Base-by-base conservation (phyloP, 2,329 filamentous ascomycete genomes). In the Trichoderma asperellum region DNA sequence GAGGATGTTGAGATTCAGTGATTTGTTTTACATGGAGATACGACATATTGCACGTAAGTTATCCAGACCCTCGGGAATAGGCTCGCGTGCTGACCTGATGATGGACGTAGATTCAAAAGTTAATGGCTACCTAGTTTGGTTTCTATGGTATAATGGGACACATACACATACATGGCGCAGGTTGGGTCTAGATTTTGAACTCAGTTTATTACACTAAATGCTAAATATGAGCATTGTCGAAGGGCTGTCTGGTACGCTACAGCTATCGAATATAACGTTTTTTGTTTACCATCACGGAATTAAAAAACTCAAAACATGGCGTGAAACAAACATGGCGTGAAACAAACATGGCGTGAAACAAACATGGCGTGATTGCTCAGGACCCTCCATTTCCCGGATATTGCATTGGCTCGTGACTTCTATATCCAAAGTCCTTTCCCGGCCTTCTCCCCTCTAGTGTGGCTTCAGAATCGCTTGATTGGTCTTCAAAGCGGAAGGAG, bases 1-100 rank as follows among this genome's bases (percentile, higher is more conserved):
- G 71, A 72, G 18, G 72, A 74, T 68, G 71, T 73, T 49, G 68
- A 69, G 49, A 73, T 76, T 64, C 65, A 73, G 70, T 75, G 35
- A 63, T 64, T 49, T 27, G 10, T 35, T 52, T 66, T 40, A 58
- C 35, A 43, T 35, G 53, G n/a, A 4, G 37, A 40, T 49, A 24
- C 40, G 57, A 47, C 18, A 68, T 29, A 40, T 60, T 3, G 35
- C 32, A 35, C 34, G 43, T 59, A 27, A 59, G 55, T 52, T 16
- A 2, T 24, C 37, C n/a, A 21, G 16, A 2, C 11, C 18, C 1
- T 4, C 7, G 0, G 18, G 29, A 14, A 49, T 1, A 2, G 0
- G 49, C 4, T n/a, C 14, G 37, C 7, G 7, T 4, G 55, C 40
- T 49, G 29, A 52, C 1, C 1, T 5, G 62, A 27, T 16, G 32